A percentile compares a stretch with the other conserved stretches of the same genome.
Evolutionary conservation across 1,139 yeast species (phyloP).

Genomic region (Candida gigantensis): DNA sequence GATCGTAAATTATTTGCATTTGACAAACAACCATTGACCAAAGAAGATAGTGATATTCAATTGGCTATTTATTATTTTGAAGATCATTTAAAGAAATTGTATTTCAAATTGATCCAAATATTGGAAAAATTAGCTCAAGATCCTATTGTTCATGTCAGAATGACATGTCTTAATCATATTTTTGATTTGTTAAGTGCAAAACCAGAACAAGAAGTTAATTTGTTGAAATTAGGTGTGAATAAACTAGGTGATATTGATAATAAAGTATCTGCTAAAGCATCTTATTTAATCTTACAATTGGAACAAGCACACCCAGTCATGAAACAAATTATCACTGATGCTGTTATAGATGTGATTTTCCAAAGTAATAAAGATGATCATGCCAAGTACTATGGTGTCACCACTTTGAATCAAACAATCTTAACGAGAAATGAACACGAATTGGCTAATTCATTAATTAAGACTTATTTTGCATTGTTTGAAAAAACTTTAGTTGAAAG

Average conservation of each 20-base stretch:
- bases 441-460: slow-evolving; percentile 78
- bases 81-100: slow-evolving; percentile 77
- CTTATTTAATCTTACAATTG: slow-evolving; percentile 74
- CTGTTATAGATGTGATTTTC: slow-evolving; percentile 79
- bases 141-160: slow-evolving; percentile 87
- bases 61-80: slow-evolving; percentile 83
- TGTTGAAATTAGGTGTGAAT: slow-evolving; percentile 85
- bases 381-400: slow-evolving; percentile 81
- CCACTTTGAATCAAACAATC: slow-evolving; percentile 91
- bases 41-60: slow-evolving; percentile 45
- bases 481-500: slow-evolving; percentile 77
- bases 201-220: slow-evolving; percentile 96
- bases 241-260: slow-evolving; percentile 92
- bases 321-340: slow-evolving; percentile 77
- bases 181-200: slow-evolving; percentile 79
- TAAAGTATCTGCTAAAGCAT: slow-evolving; percentile 87
- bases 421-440: slow-evolving; percentile 73
- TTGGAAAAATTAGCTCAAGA: slow-evolving; percentile 83
- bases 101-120: slow-evolving; percentile 67
- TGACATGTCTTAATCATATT: slow-evolving; percentile 72
- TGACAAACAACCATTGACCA: slow-evolving; percentile 70
- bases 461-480: slow-evolving; percentile 83
- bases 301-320: slow-evolving; percentile 96
- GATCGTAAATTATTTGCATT: slow-evolving; percentile 81
- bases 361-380: slow-evolving; percentile 75